Percentiles rank a stretch among this genome's conserved stretches.
These are phyloP conservation scores for Microsporum ferrugineum DNA, from an alignment of 2,329 filamentous ascomycete genomes.

Conservation along the genomic window DNA sequence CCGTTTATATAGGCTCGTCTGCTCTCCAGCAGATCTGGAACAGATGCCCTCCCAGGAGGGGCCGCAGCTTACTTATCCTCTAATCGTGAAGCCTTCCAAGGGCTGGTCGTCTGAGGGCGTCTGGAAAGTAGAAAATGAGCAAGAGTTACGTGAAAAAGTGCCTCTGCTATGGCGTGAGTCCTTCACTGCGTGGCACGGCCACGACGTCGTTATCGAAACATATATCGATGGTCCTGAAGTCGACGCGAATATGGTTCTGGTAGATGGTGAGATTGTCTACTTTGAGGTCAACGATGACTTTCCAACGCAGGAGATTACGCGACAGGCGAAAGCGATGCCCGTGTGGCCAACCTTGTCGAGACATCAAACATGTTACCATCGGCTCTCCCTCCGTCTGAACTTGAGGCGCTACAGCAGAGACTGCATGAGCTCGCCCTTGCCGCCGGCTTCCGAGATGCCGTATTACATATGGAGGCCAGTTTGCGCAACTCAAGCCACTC, in stretches of 20 bases:
- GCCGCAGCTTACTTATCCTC: neutral
- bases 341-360: neutral
- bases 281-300: slow-evolving; percentile 32
- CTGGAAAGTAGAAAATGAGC: neutral
- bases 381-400: neutral
- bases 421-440: neutral
- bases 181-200: slow-evolving; percentile 1
- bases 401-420: neutral
- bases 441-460: neutral
- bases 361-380: neutral
- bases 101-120: slow-evolving; percentile 28
- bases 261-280: slow-evolving; percentile 33
- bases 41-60: slow-evolving; percentile 16
- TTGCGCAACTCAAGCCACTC: neutral
- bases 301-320: slow-evolving; percentile 16
- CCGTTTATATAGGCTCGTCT: neutral
- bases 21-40: neutral
- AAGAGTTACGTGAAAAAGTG: neutral
- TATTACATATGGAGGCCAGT: slow-evolving; percentile 5
- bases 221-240: slow-evolving; percentile 35
- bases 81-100: slow-evolving; percentile 30
- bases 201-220: slow-evolving; percentile 27
- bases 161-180: neutral
- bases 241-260: slow-evolving; percentile 33
- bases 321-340: neutral